phyloP scores from a whole-genome alignment of 495 filamentous ascomycete genomes.

The Rostrohypoxylon terebratum region DNA sequence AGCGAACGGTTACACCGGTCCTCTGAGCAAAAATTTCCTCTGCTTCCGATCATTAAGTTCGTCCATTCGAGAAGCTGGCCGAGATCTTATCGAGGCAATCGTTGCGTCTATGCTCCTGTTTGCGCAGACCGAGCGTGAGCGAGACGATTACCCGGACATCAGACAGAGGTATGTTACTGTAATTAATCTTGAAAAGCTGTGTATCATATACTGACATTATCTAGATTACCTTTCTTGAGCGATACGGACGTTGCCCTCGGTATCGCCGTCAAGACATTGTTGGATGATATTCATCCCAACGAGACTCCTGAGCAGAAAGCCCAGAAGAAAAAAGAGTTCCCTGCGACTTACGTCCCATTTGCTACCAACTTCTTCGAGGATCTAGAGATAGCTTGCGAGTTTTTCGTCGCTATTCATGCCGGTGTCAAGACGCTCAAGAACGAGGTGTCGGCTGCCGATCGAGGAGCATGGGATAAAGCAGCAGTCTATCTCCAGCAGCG shows the following conservation, averaged over 20 bases:
- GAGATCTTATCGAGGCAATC: slow-evolving; percentile 85
- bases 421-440: slow-evolving; percentile 72
- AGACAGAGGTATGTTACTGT: slow-evolving; percentile 71
- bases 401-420: slow-evolving; percentile 83
- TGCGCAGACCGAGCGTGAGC: slow-evolving; percentile 77
- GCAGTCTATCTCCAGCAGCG: slow-evolving; percentile 68
- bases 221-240: slow-evolving; percentile 84
- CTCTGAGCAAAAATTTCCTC: slow-evolving; percentile 88
- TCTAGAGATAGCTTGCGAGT: slow-evolving; percentile 79
- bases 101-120: slow-evolving; percentile 82
- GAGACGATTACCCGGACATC: slow-evolving; percentile 76
- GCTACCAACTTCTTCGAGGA: slow-evolving; percentile 80
- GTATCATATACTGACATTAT: slow-evolving; percentile 49
- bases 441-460: slow-evolving; percentile 68
- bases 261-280: slow-evolving; percentile 90
- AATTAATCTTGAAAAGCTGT: not conserved
- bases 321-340: slow-evolving; percentile 66
- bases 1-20: slow-evolving; percentile 91
- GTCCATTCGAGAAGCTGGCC: slow-evolving; percentile 78
- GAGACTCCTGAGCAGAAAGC: slow-evolving; percentile 72
- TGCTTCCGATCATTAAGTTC: slow-evolving; percentile 86
- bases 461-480: slow-evolving; percentile 72
- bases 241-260: slow-evolving; percentile 87
- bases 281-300: slow-evolving; percentile 80
- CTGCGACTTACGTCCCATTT: slow-evolving; percentile 76